phyloP scores from a whole-genome alignment of 768 basidiomycete genomes.

The Brasilioporus rufonigricans region DNA sequence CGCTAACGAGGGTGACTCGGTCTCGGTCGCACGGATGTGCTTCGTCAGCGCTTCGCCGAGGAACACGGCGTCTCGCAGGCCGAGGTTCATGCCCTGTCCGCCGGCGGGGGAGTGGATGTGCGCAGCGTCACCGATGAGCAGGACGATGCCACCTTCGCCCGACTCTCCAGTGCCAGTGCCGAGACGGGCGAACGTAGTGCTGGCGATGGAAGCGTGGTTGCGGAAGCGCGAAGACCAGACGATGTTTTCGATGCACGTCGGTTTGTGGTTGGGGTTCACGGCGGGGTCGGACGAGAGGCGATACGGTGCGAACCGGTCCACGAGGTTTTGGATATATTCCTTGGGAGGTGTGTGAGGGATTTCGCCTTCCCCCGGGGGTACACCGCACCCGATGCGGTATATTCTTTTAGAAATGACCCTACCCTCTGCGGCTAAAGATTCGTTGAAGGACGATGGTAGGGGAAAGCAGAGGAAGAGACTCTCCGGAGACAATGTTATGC shows the following conservation, averaged over 20 bases:
- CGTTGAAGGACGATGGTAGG: conserved; percentile 33
- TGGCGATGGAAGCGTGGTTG: conserved; percentile 42
- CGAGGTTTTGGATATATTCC: conserved; percentile 43
- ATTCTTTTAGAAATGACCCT: conserved; percentile 15
- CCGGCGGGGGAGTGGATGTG: conserved; percentile 55
- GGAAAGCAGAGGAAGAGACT: conserved; percentile 37
- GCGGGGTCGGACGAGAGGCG: conserved; percentile 35
- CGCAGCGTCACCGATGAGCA: conserved; percentile 47
- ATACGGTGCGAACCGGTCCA: conserved; percentile 40
- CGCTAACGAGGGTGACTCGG: conserved; percentile 5
- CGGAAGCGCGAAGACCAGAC: conserved; percentile 50
- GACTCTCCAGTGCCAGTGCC: too few species aligned
- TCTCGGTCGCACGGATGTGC: conserved; percentile 28
- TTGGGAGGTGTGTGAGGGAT: conserved; percentile 39
- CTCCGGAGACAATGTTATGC: conserved; percentile 25
- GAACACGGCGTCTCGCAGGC: conserved; percentile 50
- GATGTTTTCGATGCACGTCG: conserved; percentile 34
- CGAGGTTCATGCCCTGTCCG: conserved; percentile 60
- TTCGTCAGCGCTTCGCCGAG: conserved; percentile 42
- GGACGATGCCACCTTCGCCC: conserved; percentile 14
- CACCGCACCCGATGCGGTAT: conserved; percentile 41
- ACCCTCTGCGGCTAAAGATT: conserved; percentile 10
- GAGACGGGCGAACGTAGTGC: conserved; percentile 35
- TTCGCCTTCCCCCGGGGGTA: conserved; percentile 34
- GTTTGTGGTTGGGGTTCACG: conserved; percentile 27